Conservation (phyloP, 495 filamentous ascomycete genomes). For the Venustampulla echinocandica region DNA sequence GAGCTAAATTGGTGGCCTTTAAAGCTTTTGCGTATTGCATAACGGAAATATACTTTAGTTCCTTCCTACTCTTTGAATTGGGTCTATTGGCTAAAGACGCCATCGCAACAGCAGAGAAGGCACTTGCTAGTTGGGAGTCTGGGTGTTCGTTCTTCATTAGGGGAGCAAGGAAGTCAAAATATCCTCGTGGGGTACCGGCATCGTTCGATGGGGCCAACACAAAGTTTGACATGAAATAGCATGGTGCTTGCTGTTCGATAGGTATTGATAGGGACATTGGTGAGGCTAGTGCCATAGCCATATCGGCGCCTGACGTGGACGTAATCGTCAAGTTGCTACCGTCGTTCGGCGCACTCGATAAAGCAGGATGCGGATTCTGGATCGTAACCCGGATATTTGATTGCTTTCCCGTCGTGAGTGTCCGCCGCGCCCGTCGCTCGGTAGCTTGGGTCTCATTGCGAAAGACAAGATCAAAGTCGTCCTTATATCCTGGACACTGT, state of each 20-base stretch:
- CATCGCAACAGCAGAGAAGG: conserved; percentile 54
- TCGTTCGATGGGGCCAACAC: conserved; percentile 36
- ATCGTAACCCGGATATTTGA: conserved; percentile 25
- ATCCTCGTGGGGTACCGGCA: conserved; percentile 36
- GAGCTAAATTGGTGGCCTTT: conserved; percentile 40
- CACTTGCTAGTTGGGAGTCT: conserved; percentile 42
- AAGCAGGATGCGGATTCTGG: conserved; percentile 18
- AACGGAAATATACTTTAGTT: conserved; percentile 26
- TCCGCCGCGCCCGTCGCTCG: conserved; percentile 37
- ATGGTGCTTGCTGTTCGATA: conserved; percentile 40
- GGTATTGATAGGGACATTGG: conserved; percentile 25
- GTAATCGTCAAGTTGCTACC: background rate
- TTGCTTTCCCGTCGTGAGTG: conserved; percentile 10
- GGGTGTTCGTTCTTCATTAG: conserved; percentile 38
- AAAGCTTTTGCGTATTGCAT: conserved; percentile 43
- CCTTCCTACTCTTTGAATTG: conserved; percentile 25
- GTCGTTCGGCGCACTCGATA: background rate
- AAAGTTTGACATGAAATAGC: conserved; percentile 48
- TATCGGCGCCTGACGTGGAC: conserved; percentile 4
- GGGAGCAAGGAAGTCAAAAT: conserved; percentile 48
- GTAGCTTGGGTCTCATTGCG: conserved; percentile 57
- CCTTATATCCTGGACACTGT: conserved; percentile 58
- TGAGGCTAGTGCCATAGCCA: background rate
- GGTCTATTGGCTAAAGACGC: conserved; percentile 40
- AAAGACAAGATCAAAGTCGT: conserved; percentile 61